These are phyloP conservation scores for Ascochyta clinopodiicola DNA, from an alignment of 2,329 filamentous ascomycete species.

Conservation along the genomic window DNA sequence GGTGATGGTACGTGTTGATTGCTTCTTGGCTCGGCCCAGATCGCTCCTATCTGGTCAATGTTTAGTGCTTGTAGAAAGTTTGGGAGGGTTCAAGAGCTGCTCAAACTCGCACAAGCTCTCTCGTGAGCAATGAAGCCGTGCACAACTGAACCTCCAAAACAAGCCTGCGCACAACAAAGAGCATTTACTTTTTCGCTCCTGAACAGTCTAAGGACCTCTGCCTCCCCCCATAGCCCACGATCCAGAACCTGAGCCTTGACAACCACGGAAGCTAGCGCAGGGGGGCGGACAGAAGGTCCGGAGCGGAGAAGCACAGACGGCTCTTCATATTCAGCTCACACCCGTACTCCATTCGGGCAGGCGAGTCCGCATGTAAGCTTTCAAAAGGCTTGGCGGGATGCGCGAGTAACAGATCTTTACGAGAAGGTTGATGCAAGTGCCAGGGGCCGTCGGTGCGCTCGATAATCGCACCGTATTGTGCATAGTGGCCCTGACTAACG, in stretches of 20 bases:
- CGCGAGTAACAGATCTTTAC: not conserved
- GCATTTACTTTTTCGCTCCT: not conserved
- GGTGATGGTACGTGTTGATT: too few relatives aligned
- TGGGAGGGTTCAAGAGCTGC: too few relatives aligned
- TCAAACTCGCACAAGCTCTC: not conserved
- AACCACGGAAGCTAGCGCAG: constrained; percentile 2
- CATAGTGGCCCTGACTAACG: not conserved
- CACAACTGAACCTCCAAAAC: not conserved
- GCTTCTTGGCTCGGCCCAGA: too few relatives aligned
- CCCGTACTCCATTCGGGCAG: not conserved
- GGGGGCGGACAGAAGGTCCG: not conserved
- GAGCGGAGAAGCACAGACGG: not conserved
- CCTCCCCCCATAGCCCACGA: not conserved
- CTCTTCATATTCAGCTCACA: too few relatives aligned
- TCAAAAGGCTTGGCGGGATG: not conserved
- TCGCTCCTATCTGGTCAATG: too few relatives aligned
- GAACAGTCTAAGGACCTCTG: not conserved
- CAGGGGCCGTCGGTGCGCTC: constrained; percentile 7
- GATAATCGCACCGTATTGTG: not conserved
- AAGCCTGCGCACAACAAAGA: not conserved
- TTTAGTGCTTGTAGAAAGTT: too few relatives aligned
- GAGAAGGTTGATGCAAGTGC: not conserved
- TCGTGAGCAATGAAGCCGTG: not conserved
- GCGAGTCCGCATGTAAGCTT: not conserved
- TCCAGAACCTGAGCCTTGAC: constrained; percentile 5